Evolutionary conservation across 2,329 filamentous ascomycete species (phyloP), one percentile per base, ranked within the genome.

Genomic region (Trichoderma brevicompactum): DNA sequence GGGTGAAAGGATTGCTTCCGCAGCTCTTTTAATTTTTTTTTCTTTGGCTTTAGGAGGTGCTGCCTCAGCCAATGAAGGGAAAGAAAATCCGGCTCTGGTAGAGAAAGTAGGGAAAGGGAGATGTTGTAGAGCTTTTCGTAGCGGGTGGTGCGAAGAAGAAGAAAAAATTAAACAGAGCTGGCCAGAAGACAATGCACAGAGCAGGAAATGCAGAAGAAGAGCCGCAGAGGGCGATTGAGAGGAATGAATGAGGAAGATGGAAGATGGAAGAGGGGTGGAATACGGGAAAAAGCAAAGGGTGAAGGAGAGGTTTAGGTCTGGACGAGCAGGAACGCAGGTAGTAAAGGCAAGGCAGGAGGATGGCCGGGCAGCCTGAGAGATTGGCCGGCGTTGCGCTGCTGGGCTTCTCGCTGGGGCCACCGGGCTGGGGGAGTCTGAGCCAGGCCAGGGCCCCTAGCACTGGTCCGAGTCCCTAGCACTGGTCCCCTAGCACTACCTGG

Each of bases 181-280:
- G 52, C 61, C 61, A 55, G 61, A 64, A 64, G 52, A 64, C 61
- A 64, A 64, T 55, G 61, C 50, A 55, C 44, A 56, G 43, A 23
- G 55, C 55, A 59, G 41, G 48, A 59, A 50, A 40, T 61, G 56
- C 56, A 60, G 17, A 53, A 23, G 52, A 56, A 61, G 43, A 48
- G 56, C 44, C 48, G 40, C 46, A 23, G 48, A 62, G 17, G 52
- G 64, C 56, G 40, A 53, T 65, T 28, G 53, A 58, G 53, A 50
- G 62, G 62, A 65, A 43, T 60, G 60, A 64, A 64, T 64, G 49
- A 64, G 60, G 60, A 54, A 36, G 62, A 59, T 23, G 41, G 40
- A 40, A 38, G 64, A 63, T 60, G 56, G 64, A 63, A 60, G 56
- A 50, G 56, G 56, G 56, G 56, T 60, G 56, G 56, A 60, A 60